Base-by-base conservation (phyloP, 2,329 filamentous ascomycete genomes). In the Pestalotiopsis fici region DNA sequence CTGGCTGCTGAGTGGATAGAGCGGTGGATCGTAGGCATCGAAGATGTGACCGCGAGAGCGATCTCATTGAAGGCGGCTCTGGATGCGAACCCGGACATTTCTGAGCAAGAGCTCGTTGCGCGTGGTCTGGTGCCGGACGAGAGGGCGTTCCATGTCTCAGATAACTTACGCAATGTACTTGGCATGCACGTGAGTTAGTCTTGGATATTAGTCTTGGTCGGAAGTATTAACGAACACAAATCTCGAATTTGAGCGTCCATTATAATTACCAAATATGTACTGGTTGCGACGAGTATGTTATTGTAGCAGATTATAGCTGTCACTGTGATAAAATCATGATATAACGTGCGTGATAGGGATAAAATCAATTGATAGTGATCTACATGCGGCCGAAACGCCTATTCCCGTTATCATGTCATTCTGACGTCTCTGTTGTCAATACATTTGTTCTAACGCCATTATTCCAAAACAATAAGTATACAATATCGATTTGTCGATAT, bases 31-130 rank as follows among this genome's bases (percentile, higher is more conserved):
- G 77, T 83, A 4, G 78, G 77, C 4, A 87, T 91, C 66, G 82
- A 86, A 65, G 88, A 90, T 79, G 86, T 90, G 3, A 91, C 87
- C 3, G 83, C 83, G 23, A 79, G 74, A 67, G 87, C 87, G 64
- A 77, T 79, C 61, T 74, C 79, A 67, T 74, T 90, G 72, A 86
- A 85, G 71, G 76, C 70, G 61, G 74, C 80, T 13, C 68, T 88
- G 25, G 81, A 86, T 56, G 78, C 81, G 67, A 75, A 78, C 2
- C 73, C 76, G 21, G 76, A 72, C 3, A 71, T 83, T 2, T 72
- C 71, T 1, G 70, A 74, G 1, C 73, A 78, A 13, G 78, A 81
- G 67, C 73, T 87, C 54, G 59, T 81, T 3, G 69, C 74, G 2
- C 68, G 72, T 67, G 79, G 81, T 0, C 69, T 86, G 37, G 69